Conservation (phyloP, 164 flowering plant genomes). For the Stephania cephalantha region DNA sequence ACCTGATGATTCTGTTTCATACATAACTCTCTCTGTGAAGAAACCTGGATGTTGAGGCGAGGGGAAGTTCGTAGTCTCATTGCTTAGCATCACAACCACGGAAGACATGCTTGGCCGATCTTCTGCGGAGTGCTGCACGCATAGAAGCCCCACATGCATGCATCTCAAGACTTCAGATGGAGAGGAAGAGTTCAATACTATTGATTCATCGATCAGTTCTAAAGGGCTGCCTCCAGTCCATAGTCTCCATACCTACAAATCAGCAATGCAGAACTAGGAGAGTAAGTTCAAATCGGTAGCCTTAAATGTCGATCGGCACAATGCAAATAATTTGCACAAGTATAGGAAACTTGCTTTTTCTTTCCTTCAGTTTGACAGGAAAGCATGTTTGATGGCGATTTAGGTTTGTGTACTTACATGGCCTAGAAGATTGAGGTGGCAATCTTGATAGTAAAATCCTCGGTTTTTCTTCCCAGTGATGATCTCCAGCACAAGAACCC, state of each 20-base stretch:
- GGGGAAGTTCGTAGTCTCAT: not conserved
- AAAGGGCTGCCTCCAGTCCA: not conserved
- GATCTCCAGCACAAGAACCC: slow-evolving; percentile 35
- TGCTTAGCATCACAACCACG: slow-evolving; percentile 3
- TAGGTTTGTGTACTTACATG: slow-evolving; percentile 20
- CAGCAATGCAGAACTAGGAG: not conserved
- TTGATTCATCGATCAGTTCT: not conserved
- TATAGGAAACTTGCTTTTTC: not conserved
- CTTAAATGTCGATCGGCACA: not conserved
- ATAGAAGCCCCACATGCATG: slow-evolving; percentile 5
- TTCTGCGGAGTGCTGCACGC: not conserved
- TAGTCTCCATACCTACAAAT: slow-evolving; percentile 1
- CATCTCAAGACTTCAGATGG: not conserved
- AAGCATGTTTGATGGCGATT: too few relatives aligned
- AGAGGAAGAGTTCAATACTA: not conserved
- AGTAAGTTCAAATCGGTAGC: not conserved
- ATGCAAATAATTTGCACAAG: not conserved
- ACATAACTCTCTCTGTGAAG: slow-evolving; percentile 9
- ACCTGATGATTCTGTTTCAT: slow-evolving; percentile 4
- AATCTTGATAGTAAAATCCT: slow-evolving; percentile 23
- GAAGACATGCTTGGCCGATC: slow-evolving; percentile 6
- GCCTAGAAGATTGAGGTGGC: slow-evolving; percentile 25
- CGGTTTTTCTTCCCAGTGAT: slow-evolving; percentile 28
- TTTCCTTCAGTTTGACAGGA: too few relatives aligned
- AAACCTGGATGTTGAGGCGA: slow-evolving; percentile 23